phyloP scores from a whole-genome alignment of 768 basidiomycete genomes.

The Russula emetica region DNA sequence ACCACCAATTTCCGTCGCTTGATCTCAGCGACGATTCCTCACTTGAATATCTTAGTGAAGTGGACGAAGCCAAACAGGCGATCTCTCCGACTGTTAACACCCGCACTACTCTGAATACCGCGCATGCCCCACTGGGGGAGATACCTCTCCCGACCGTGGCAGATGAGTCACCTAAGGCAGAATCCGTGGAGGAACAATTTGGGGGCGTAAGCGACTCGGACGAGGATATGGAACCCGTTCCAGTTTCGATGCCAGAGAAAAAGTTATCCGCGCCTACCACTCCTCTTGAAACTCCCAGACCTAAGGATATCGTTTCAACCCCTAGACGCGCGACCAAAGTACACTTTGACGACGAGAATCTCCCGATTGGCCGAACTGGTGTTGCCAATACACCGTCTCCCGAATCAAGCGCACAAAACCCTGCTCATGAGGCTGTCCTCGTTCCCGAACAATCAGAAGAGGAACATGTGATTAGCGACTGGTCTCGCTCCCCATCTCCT shows the following conservation, averaged over 20 bases:
- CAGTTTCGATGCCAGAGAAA: constrained; percentile 1
- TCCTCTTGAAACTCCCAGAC: neutral
- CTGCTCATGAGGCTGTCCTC: neutral
- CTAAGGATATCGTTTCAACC: neutral
- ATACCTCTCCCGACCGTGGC: neutral
- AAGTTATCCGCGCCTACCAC: neutral
- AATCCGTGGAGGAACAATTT: neutral
- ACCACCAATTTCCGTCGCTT: neutral
- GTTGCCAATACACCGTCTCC: neutral
- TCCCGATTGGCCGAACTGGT: neutral
- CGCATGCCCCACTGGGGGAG: neutral
- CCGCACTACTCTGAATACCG: constrained; percentile 5
- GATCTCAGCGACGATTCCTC: constrained; percentile 6
- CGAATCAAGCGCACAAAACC: neutral
- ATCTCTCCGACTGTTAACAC: neutral
- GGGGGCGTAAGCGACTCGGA: constrained; percentile 20
- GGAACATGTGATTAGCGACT: constrained; percentile 34
- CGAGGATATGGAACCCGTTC: constrained; percentile 26
- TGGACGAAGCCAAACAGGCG: constrained; percentile 3
- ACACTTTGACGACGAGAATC: constrained; percentile 15
- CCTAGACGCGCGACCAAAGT: constrained; percentile 4
- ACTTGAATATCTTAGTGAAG: constrained; percentile 22
- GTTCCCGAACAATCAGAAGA: constrained; percentile 22
- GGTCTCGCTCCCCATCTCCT: constrained; percentile 41
- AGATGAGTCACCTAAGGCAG: neutral